Base-by-base conservation (phyloP, 2,329 filamentous ascomycete species). In the Rutstroemia sp. region DNA sequence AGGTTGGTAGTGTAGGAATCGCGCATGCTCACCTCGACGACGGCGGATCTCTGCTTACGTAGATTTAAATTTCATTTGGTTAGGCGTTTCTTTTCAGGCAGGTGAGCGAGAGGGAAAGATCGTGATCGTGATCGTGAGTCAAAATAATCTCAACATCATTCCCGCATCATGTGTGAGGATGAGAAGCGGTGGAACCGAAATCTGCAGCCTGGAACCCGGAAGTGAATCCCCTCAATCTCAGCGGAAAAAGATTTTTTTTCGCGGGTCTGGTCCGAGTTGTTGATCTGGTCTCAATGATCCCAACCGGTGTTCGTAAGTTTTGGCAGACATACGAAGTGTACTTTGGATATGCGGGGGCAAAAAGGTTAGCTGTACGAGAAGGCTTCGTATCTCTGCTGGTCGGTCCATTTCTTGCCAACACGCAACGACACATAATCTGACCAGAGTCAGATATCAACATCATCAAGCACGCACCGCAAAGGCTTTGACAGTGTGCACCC, bases 141-240 rank as follows among this genome's bases (percentile, higher is more conserved):
- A 54, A 49, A 39, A 38, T 37, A 38, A 41, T 34, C 21, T 27
- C 14, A 50, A 14, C 16, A 39, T 19, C 38, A 30, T 3, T 49
- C 21, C 5, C 41, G 44, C 42, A 53, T 30, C 44, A 54, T 47
- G 9, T 38, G 41, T 23, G 16, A 49, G 30, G 34, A 37, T 34
- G 46, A 48, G 52, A 44, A n/a, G 52, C 38, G n/a, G 52, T 55
- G 52, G 37, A 37, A 50, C 45, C 21, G 12, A n/a, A 44, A 49
- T 54, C 52, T 55, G 52, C 52, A 55, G 52, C 52, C 46, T 55
- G 37, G 52, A 44, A 37, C 45, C 38, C 52, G 52, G 52, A 55
- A 55, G 27, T 10, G 27, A 25, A 54, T 34, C 23, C 38, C 37
- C 52, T 47, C 30, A 34, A 42, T 48, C 18, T 52, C 25, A 10